Base-by-base conservation (phyloP, 1,284 basidiomycete genomes). In the Trichosporon sp. region DNA sequence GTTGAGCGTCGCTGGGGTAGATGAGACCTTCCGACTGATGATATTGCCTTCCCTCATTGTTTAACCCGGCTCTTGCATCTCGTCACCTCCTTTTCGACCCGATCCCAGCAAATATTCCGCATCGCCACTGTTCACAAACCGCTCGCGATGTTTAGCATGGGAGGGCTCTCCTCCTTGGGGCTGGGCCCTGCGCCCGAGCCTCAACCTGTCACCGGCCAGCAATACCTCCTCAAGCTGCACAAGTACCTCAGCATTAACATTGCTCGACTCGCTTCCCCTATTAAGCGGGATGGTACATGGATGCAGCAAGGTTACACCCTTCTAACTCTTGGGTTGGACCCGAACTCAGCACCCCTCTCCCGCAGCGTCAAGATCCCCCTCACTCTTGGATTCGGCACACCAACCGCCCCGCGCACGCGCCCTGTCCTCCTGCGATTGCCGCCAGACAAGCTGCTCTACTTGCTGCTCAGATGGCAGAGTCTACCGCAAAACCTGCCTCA, bases 291-390 rank as follows among this genome's bases (percentile, higher is more conserved):
- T 19, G 56, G 74, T 35, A 69, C 66, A 26, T 66, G 79, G 65
- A 65, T 82, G 2, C 77, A 78, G 65, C 83, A 84, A 71, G 75
- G 76, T 0, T 84, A 83, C 65, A 84, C 83, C 0, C 73, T 84
- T 21, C 75, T 84, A 48, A 84, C 83, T 0, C 78, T 84, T 6
- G 83, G 83, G 3, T 70, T 84, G 1, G 83, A 84, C 70, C 83
- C 83, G 0, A 76, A 70, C 26, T 82, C 80, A 0, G 78, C 79
- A 1, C 81, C 81, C 6, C 71, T 84, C 12, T 77, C 75, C 8
- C 72, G 77, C 2, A 76, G 74, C 51, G 48, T 83, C 59, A 82
- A 82, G 66, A 76, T 80, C 1, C 80, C 83, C 1, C 72, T 84
- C 2, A 82, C 81, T 2, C 74, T 84, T 0, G 83, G 83, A 3